Evolutionary conservation across 2,329 filamentous ascomycete genomes (phyloP), one percentile per base, ranked within the genome.

Genomic region (Aspergillus novoparasiticus): DNA sequence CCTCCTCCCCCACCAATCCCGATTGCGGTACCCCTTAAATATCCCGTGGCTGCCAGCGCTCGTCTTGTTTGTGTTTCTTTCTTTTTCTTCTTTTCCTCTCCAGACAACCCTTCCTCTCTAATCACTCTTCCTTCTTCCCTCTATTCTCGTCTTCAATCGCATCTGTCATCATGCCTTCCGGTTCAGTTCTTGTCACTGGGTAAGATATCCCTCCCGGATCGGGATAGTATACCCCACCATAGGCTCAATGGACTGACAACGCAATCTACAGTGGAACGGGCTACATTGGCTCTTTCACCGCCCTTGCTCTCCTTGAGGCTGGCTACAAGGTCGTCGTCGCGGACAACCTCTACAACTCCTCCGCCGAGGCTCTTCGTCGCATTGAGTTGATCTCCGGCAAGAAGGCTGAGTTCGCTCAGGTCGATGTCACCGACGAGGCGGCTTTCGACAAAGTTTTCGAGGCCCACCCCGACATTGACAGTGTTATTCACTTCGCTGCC

Each of bases 211-310:
- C 58, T 28, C 39, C 21, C 30, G 23, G 61, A 58, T 39, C 64
- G 69, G 69, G 72, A 71, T 70, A 67, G 55, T 23, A 39, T 53
- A 46, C 43, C 54, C 48, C 50, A 23, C 32, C 39, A 32, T 32
- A 12, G 16, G 19, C 28, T 30, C 48, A 32, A 34, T 53, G 32
- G 60, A 67, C 69, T 64, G 54, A 64, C 70, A 71, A 64, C 63
- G 59, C 64, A 72, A 59, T 58, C 30, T 46, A 64, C 78, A 97
- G 95, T 86, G 95, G 95, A 76, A 97, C 94, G 69, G 95, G 95
- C 83, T 99, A 99, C 86, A 99, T 99, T 81, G 95, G 95, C 78
- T 98, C 94, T 57, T 98, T 98, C 85, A 99, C 95, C 66, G 85
- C 92, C 61, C 89, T 99, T 58, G 90, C 93, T 59, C 91, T 99